Evolutionary conservation across 306 rosid species (phyloP).

Genomic region (Trichosanthes truncata): DNA sequence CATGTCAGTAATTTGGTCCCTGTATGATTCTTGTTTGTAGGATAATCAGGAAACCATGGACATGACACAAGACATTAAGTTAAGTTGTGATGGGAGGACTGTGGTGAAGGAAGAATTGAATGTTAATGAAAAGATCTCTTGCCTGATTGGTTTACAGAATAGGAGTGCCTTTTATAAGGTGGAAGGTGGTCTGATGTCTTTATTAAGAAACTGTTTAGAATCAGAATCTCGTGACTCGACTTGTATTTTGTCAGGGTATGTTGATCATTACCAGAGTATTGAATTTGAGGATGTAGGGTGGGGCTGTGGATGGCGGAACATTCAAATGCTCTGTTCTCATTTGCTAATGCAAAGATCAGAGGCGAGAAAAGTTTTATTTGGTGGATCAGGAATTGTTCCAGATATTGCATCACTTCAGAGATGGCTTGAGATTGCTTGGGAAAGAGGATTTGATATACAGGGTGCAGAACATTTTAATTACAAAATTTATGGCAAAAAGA

Average conservation of each 20-base stretch:
- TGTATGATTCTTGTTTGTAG: conserved; percentile 23
- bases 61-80: conserved; percentile 8
- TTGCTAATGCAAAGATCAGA: conserved; percentile 46
- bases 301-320: conserved; percentile 93
- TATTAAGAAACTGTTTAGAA: conserved; percentile 61
- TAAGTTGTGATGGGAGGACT: conserved; percentile 13
- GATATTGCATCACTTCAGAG: conserved; percentile 69
- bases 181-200: conserved; percentile 52
- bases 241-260: conserved; percentile 43
- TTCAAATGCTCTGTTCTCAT: conserved; percentile 74
- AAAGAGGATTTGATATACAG: conserved; percentile 58
- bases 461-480: conserved; percentile 54
- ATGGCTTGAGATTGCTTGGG: conserved; percentile 96
- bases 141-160: conserved; percentile 47
- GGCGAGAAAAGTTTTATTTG: conserved; percentile 51
- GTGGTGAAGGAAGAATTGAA: conserved; percentile 15
- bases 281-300: conserved; percentile 61
- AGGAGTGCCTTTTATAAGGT: conserved; percentile 36
- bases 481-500: conserved; percentile 42
- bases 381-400: conserved; percentile 64
- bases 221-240: conserved; percentile 40
- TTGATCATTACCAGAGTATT: conserved; percentile 70
- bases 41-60: conserved; percentile 13
- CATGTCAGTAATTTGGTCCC: neutral
- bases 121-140: conserved; percentile 31